These are phyloP conservation scores for Mariannaea elegans DNA, from an alignment of 2,329 filamentous ascomycete genomes.

Conservation along the genomic window DNA sequence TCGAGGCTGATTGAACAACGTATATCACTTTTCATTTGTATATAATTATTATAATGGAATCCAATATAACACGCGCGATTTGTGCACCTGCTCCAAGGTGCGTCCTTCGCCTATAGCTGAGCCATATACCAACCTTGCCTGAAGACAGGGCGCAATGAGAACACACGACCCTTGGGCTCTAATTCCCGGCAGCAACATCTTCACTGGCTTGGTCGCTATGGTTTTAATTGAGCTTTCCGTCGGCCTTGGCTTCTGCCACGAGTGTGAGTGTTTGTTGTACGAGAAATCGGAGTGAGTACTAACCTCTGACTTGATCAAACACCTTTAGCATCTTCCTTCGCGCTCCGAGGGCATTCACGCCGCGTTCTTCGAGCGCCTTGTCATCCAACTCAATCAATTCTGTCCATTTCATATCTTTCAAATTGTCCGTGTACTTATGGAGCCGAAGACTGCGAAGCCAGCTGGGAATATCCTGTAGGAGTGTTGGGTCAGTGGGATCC, in stretches of 20 bases:
- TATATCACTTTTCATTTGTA: constrained; percentile 15
- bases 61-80: constrained; percentile 9
- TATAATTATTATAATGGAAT: constrained; percentile 21
- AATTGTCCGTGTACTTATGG: constrained; percentile 98
- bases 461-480: constrained; percentile 93
- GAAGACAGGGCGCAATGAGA: constrained; percentile 10
- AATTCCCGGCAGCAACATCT: constrained; percentile 21
- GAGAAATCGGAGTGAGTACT: constrained; percentile 26
- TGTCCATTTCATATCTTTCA: constrained; percentile 97
- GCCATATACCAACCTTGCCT: constrained; percentile 15
- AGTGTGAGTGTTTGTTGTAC: constrained; percentile 28
- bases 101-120: background rate
- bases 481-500: constrained; percentile 89
- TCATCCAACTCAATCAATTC: constrained; percentile 93
- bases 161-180: constrained; percentile 13
- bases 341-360: constrained; percentile 93
- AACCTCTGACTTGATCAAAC: constrained; percentile 92
- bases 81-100: constrained; percentile 5
- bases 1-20: background rate
- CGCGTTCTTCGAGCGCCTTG: constrained; percentile 88
- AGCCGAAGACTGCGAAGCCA: constrained; percentile 95
- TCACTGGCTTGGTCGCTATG: constrained; percentile 14
- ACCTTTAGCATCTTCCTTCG: constrained; percentile 99
- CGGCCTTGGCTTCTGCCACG: constrained; percentile 71
- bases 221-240: constrained; percentile 70